These are phyloP conservation scores for Euphorbia celastroides DNA, from an alignment of 441 rosid genomes.

Conservation along the genomic window DNA sequence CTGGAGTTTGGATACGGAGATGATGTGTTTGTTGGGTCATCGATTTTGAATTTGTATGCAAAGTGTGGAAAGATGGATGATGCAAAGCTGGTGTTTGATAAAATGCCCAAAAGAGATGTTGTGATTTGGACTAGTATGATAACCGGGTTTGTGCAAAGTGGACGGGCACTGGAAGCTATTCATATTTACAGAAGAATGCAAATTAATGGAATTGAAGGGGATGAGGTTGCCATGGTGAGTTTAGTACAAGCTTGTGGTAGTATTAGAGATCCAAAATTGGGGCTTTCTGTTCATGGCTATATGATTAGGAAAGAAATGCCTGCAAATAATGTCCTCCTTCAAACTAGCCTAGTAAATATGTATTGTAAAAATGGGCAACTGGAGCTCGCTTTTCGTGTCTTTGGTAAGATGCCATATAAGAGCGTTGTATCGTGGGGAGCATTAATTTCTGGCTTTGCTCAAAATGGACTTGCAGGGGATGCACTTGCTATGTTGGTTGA, in stretches of 20 bases:
- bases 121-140: slow-evolving; percentile 65
- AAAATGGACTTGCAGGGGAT: slow-evolving; percentile 61
- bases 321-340: slow-evolving; percentile 46
- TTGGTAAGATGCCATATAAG: slow-evolving; percentile 36
- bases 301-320: slow-evolving; percentile 37
- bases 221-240: slow-evolving; percentile 46
- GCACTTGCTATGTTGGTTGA: slow-evolving; percentile 37
- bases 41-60: slow-evolving; percentile 54
- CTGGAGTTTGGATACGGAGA: slow-evolving; percentile 42
- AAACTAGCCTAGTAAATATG: slow-evolving; percentile 63
- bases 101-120: slow-evolving; percentile 51
- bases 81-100: slow-evolving; percentile 44
- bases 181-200: slow-evolving; percentile 53
- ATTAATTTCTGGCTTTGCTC: slow-evolving; percentile 66
- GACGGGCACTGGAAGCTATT: slow-evolving; percentile 40
- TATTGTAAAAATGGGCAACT: slow-evolving; percentile 56
- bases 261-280: slow-evolving; percentile 41
- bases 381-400: slow-evolving; percentile 47
- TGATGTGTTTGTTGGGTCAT: slow-evolving; percentile 69
- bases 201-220: slow-evolving; percentile 49
- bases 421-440: slow-evolving; percentile 70
- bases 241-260: slow-evolving; percentile 56
- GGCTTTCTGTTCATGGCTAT: slow-evolving; percentile 56
- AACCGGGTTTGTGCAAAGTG: slow-evolving; percentile 46
- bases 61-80: slow-evolving; percentile 46